phyloP scores from a whole-genome alignment of 1,284 basidiomycete species.

The Prillingera fragicola region DNA sequence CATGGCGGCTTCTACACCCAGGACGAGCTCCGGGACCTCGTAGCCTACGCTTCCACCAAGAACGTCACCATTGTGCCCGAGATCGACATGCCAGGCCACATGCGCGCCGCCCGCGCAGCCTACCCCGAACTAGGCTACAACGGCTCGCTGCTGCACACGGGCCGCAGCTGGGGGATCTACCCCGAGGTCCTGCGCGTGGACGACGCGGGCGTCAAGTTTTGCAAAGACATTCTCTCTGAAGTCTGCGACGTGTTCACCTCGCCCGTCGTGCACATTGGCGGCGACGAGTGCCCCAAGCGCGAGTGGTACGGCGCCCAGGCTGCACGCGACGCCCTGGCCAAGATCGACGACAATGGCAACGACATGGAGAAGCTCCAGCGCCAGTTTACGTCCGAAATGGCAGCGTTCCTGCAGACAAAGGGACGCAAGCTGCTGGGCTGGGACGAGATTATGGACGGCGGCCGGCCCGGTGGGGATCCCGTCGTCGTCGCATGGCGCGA shows the following conservation, averaged over 20 bases:
- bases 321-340: slow-evolving; percentile 5
- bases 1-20: slow-evolving; percentile 21
- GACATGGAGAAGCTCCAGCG: slow-evolving; percentile 14
- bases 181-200: slow-evolving; percentile 18
- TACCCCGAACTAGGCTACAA: slow-evolving; percentile 21
- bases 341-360: not conserved
- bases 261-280: slow-evolving; percentile 16
- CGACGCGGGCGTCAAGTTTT: slow-evolving; percentile 9
- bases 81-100: slow-evolving; percentile 23
- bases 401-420: slow-evolving; percentile 3
- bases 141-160: slow-evolving; percentile 2
- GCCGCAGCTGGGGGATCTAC: slow-evolving; percentile 15
- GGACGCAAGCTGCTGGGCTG: slow-evolving; percentile 17
- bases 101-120: slow-evolving; percentile 19
- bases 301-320: slow-evolving; percentile 9
- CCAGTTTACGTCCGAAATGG: slow-evolving; percentile 13
- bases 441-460: slow-evolving; percentile 23
- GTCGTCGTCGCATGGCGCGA: slow-evolving; percentile 17
- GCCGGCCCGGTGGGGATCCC: slow-evolving; percentile 7
- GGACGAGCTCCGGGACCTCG: slow-evolving; percentile 12
- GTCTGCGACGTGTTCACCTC: slow-evolving; percentile 15
- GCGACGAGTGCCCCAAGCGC: slow-evolving; percentile 17
- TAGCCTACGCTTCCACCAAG: slow-evolving; percentile 9
- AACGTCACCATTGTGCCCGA: slow-evolving; percentile 17
- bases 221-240: slow-evolving; percentile 17